These are phyloP conservation scores for Waltiozyma solani DNA, from an alignment of 1,139 yeast species.

Conservation along the genomic window DNA sequence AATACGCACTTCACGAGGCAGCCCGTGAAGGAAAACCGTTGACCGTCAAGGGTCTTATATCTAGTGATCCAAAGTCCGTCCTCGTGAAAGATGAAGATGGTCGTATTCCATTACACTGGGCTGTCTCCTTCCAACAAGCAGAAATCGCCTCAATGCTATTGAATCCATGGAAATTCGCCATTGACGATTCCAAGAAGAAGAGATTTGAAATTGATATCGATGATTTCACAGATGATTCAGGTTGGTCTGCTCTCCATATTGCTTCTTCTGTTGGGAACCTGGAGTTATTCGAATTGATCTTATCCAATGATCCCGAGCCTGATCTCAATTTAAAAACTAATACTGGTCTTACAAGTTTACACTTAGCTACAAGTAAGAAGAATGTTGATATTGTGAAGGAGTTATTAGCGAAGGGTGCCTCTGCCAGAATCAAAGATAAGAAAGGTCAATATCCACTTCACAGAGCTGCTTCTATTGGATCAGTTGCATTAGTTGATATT, in stretches of 20 bases:
- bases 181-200: slow-evolving; percentile 8
- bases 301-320: slow-evolving; percentile 32
- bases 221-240: slow-evolving; percentile 58
- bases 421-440: slow-evolving; percentile 56
- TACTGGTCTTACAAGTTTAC: slow-evolving; percentile 68
- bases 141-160: slow-evolving; percentile 45
- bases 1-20: slow-evolving; percentile 40
- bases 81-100: slow-evolving; percentile 55
- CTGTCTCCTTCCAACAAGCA: slow-evolving; percentile 52
- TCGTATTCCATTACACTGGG: slow-evolving; percentile 87
- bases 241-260: slow-evolving; percentile 86
- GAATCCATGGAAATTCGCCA: slow-evolving; percentile 23
- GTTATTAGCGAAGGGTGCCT: slow-evolving; percentile 43
- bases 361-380: slow-evolving; percentile 65
- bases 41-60: slow-evolving; percentile 37
- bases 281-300: slow-evolving; percentile 36
- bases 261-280: slow-evolving; percentile 66
- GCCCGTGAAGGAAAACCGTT: slow-evolving; percentile 44
- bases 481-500: slow-evolving; percentile 39
- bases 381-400: slow-evolving; percentile 42
- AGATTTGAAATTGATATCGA: slow-evolving; percentile 47
- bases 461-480: slow-evolving; percentile 79
- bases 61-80: slow-evolving; percentile 37
- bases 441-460: slow-evolving; percentile 62
- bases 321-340: slow-evolving; percentile 44